Percentiles rank a stretch among this genome's conserved stretches.
These are phyloP conservation scores for Fusarium agapanthi DNA, from an alignment of 2,329 filamentous ascomycete genomes.

Conservation along the genomic window DNA sequence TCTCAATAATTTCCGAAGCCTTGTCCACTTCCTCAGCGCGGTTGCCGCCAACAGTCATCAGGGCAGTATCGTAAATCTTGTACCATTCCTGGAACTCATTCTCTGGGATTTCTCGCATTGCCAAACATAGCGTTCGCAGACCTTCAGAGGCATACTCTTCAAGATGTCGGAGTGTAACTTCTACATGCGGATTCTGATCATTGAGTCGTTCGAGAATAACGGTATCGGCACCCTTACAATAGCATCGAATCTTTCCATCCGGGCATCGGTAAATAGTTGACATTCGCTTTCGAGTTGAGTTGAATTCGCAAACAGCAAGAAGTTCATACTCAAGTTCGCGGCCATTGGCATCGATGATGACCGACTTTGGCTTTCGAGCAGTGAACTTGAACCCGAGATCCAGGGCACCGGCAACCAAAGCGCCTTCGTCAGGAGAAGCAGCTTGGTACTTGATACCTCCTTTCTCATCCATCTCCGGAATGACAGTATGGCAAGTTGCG, in stretches of 20 bases:
- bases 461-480: conserved; percentile 85
- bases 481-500: conserved; percentile 94
- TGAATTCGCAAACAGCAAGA: conserved; percentile 98
- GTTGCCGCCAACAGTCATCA: conserved; percentile 90
- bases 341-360: conserved; percentile 82
- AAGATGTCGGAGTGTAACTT: conserved; percentile 91
- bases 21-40: conserved; percentile 96
- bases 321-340: conserved; percentile 85
- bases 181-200: conserved; percentile 84
- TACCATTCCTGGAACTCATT: conserved; percentile 89
- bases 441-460: conserved; percentile 96
- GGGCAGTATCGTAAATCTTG: conserved; percentile 84
- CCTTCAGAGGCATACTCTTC: conserved; percentile 98
- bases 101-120: conserved; percentile 92
- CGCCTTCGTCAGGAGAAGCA: conserved; percentile 95
- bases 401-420: conserved; percentile 91
- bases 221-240: conserved; percentile 96
- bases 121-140: conserved; percentile 90
- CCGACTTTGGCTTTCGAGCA: conserved; percentile 87
- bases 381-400: conserved; percentile 88
- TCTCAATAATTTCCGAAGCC: conserved; percentile 93
- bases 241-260: conserved; percentile 92
- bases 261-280: conserved; percentile 96
- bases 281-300: conserved; percentile 93
- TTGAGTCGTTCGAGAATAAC: conserved; percentile 93